Base-by-base conservation (phyloP, 108 stramenopile genomes). In the Cyclotella atomus region DNA sequence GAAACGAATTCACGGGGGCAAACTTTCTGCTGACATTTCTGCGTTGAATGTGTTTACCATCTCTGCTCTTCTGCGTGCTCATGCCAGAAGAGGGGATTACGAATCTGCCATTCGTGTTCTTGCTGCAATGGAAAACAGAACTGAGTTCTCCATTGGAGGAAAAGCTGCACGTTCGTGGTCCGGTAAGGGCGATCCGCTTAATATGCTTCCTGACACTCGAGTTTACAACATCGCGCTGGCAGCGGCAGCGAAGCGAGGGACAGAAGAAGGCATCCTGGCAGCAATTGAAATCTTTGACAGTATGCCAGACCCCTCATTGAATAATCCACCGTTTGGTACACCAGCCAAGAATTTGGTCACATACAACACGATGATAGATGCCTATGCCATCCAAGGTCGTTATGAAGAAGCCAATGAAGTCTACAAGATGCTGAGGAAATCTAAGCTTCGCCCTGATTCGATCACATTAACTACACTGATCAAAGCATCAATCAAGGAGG, bases 201-300 rank as follows among this genome's bases (percentile, higher is more conserved):
- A 77, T n/a, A 79, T 95, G 70, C 60, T 81, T 23, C 87, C 92
- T 14, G 89, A 94, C 50, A 91, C 86, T 2, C 59, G 70, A 36
- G 83, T 77, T 49, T 94, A 91, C 77, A 95, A 92, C 52, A 86
- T 91, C 77, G 91, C 86, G 10, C 74, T 95, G 21, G 76, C 90
- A 41, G 90, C 94, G 20, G 86, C 87, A 27, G 83, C 88, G 12
- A 86, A 84, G 36, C 71, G 85, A 15, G 75, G 83, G 19, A 81
- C 73, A 12, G 68, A 72, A 25, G 84, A 87, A 15, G 87, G 86
- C n/a, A 66, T 87, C 33, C 63, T 70, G 14, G 66, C 83, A 15
- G 88, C 93, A 30, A 9, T 85, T 25, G 71, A 87, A 45, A 77
- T 91, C 32, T 94, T 87, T 59, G 82, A 91, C 14, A 77, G 68